These are phyloP conservation scores for Saturnispora zaruensis DNA, from an alignment of 805 yeast species.

Conservation along the genomic window DNA sequence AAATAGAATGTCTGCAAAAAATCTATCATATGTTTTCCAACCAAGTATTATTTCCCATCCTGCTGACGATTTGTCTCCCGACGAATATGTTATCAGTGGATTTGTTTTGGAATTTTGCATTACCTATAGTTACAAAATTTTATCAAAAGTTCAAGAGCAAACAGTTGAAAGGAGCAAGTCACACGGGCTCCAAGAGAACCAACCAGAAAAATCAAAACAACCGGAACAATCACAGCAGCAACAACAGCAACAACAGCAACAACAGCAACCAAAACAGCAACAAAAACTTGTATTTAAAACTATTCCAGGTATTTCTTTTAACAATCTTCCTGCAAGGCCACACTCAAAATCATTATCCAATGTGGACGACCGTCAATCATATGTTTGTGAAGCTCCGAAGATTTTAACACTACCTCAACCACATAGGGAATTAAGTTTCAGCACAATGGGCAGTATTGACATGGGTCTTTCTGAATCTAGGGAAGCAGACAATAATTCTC, in stretches of 20 bases:
- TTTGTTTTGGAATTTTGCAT: slow-evolving; percentile 82
- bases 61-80: slow-evolving; percentile 84
- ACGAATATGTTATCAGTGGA: slow-evolving; percentile 81
- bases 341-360: slow-evolving; percentile 39
- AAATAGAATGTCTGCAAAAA: slow-evolving; percentile 87
- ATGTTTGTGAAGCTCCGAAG: slow-evolving; percentile 11
- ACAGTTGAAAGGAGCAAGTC: neutral
- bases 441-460: slow-evolving; percentile 1
- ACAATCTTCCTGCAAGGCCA: slow-evolving; percentile 17
- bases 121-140: slow-evolving; percentile 70
- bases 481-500: neutral
- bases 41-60: slow-evolving; percentile 95
- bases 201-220: neutral
- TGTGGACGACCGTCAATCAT: slow-evolving; percentile 7
- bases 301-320: neutral
- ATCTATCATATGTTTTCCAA: slow-evolving; percentile 92
- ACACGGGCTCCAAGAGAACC: neutral
- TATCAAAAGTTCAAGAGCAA: slow-evolving; percentile 41
- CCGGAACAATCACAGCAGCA: neutral
- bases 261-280: neutral
- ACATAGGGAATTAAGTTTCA: slow-evolving; percentile 1
- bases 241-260: neutral
- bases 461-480: slow-evolving; percentile 1
- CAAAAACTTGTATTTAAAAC: neutral
- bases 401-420: neutral